Evolutionary conservation across 768 basidiomycete genomes (phyloP).

Genomic region (Boletus insuetus): DNA sequence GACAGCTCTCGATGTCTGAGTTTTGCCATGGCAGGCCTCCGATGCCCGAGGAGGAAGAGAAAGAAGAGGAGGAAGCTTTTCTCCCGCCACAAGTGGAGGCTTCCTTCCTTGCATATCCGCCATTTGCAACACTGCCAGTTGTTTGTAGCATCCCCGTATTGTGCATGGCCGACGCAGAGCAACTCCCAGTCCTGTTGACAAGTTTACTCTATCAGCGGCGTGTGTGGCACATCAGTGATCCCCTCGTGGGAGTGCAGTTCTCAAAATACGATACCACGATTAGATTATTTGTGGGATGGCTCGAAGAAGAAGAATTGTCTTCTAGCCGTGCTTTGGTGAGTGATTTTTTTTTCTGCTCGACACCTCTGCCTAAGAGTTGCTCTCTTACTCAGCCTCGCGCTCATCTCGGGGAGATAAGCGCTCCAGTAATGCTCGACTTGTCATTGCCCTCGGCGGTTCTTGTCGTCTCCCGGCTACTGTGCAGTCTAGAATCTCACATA

Average conservation of each 20-base stretch:
- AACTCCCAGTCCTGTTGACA: not conserved
- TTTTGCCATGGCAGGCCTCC: no score
- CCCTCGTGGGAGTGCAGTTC: slow-evolving; percentile 5
- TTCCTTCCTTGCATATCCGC: not conserved
- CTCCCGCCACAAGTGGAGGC: not conserved
- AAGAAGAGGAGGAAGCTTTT: not conserved
- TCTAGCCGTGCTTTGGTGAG: not conserved
- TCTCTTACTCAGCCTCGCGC: not conserved
- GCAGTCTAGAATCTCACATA: not conserved
- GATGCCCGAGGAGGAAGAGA: no score
- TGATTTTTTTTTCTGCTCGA: no score
- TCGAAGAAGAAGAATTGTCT: not conserved
- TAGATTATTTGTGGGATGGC: slow-evolving; percentile 3
- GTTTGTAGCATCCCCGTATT: slow-evolving; percentile 6
- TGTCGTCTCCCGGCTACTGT: not conserved
- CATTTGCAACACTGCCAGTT: slow-evolving; percentile 4
- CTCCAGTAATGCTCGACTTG: not conserved
- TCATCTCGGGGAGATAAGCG: slow-evolving; percentile 4
- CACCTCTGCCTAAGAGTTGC: no score
- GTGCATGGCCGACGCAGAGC: slow-evolving; percentile 6
- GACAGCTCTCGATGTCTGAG: no score
- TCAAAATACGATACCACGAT: slow-evolving; percentile 5
- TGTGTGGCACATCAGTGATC: slow-evolving; percentile 4
- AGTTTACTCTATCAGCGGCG: slow-evolving; percentile 7
- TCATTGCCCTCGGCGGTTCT: slow-evolving; percentile 4